Evolutionary conservation across 495 filamentous ascomycete species (phyloP).

Genomic region (Chaetomium fimeti): DNA sequence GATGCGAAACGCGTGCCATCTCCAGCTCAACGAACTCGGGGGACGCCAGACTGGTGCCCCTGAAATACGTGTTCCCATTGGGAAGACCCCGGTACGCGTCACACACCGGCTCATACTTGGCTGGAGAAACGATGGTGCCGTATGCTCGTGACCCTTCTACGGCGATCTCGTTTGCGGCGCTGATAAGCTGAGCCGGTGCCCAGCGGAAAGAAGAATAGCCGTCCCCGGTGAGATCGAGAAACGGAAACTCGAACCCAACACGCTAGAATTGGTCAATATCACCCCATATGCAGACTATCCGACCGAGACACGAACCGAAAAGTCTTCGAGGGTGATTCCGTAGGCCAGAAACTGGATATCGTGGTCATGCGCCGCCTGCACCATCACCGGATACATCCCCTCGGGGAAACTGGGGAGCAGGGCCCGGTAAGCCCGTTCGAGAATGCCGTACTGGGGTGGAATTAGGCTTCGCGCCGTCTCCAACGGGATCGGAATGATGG

Average conservation of each 20-base stretch:
- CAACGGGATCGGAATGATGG: constrained; percentile 44
- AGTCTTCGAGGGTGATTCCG: constrained; percentile 42
- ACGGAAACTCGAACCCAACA: constrained; percentile 48
- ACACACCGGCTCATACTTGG: constrained; percentile 39
- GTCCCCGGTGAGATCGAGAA: constrained; percentile 40
- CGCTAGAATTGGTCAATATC: constrained; percentile 32
- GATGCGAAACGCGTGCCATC: constrained; percentile 21
- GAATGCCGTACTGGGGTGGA: constrained; percentile 40
- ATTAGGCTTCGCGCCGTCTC: constrained; percentile 37
- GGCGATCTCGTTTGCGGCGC: constrained; percentile 35
- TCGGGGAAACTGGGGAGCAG: constrained; percentile 42
- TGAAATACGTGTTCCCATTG: constrained; percentile 37
- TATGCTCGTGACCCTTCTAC: constrained; percentile 40
- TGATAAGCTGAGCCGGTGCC: constrained; percentile 43
- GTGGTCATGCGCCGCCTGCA: constrained; percentile 48
- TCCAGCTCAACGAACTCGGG: constrained; percentile 36
- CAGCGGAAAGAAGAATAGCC: constrained; percentile 44
- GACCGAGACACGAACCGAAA: constrained; percentile 35
- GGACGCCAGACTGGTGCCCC: constrained; percentile 24
- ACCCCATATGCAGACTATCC: not conserved
- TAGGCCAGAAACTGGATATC: constrained; percentile 41
- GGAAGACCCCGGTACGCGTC: constrained; percentile 38
- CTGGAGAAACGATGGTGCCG: constrained; percentile 40
- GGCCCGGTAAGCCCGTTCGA: constrained; percentile 40
- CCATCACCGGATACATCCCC: constrained; percentile 47